Percentiles rank a stretch among this genome's conserved stretches.
Conservation (phyloP, 2,329 filamentous ascomycete genomes). For the Ilyonectria mors-panacis region DNA sequence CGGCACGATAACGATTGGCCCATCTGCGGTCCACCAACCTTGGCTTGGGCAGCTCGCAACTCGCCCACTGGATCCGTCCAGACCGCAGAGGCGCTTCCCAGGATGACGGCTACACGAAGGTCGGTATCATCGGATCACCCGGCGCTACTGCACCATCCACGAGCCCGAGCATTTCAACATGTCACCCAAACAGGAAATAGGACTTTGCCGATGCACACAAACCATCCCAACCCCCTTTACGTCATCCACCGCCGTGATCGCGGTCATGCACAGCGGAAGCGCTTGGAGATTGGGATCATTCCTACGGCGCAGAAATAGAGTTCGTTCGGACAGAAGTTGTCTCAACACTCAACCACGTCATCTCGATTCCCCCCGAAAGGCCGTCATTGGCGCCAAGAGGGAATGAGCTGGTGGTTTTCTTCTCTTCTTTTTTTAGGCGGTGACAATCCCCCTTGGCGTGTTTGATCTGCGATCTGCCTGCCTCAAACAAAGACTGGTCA, state of each 20-base stretch:
- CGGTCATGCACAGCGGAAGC: slow-evolving; percentile 1
- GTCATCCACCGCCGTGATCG: slow-evolving; percentile 33
- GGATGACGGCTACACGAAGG: slow-evolving; percentile 26
- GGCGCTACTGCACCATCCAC: slow-evolving; percentile 33
- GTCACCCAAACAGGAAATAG: slow-evolving; percentile 36
- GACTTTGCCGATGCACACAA: slow-evolving; percentile 13
- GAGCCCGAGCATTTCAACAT: slow-evolving; percentile 30
- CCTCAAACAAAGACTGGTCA: slow-evolving; percentile 37
- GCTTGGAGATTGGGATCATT: neutral
- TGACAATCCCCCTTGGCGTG: slow-evolving; percentile 31
- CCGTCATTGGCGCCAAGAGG: slow-evolving; percentile 14
- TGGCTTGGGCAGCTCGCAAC: slow-evolving; percentile 40
- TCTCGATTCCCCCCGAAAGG: neutral
- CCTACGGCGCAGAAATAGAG: neutral
- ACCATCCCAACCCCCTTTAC: slow-evolving; percentile 35
- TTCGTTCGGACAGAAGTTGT: neutral
- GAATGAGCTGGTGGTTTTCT: slow-evolving; percentile 7
- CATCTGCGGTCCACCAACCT: slow-evolving; percentile 37
- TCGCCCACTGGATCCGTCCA: slow-evolving; percentile 29
- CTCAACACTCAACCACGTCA: slow-evolving; percentile 17
- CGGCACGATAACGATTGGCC: slow-evolving; percentile 22
- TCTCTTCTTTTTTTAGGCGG: slow-evolving; percentile 6
- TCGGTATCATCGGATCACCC: slow-evolving; percentile 38
- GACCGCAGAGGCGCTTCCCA: slow-evolving; percentile 21
- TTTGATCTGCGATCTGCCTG: slow-evolving; percentile 35